A percentile compares a stretch with the other conserved stretches of the same genome.
Evolutionary conservation across 495 filamentous ascomycete genomes (phyloP).

Genomic region (Platismatia glauca): DNA sequence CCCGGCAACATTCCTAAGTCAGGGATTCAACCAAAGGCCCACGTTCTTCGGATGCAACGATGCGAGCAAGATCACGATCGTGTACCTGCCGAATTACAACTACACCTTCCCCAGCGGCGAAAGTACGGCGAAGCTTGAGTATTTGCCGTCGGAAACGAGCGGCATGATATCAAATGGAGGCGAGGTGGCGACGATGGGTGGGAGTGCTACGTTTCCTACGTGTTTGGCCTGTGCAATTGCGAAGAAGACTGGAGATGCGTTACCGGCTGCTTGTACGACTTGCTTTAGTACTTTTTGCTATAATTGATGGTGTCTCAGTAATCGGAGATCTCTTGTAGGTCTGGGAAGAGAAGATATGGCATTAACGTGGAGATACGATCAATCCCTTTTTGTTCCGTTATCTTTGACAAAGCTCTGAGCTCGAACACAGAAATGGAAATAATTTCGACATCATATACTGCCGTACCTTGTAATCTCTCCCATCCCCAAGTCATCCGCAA

Average conservation of each 20-base stretch:
- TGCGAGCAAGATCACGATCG: slow-evolving; percentile 28
- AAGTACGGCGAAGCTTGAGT: slow-evolving; percentile 30
- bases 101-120: slow-evolving; percentile 30
- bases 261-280: slow-evolving; percentile 28
- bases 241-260: slow-evolving; percentile 27
- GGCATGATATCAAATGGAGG: slow-evolving; percentile 36
- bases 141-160: slow-evolving; percentile 30
- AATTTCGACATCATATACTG: too few relatives aligned
- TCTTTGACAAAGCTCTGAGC: too few relatives aligned
- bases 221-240: slow-evolving; percentile 39
- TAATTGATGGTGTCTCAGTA: background rate
- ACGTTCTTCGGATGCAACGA: slow-evolving; percentile 41
- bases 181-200: slow-evolving; percentile 29
- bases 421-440: too few relatives aligned
- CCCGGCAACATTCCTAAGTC: slow-evolving; percentile 26
- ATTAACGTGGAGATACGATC: too few relatives aligned
- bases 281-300: slow-evolving; percentile 37
- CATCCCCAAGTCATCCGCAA: too few relatives aligned
- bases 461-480: too few relatives aligned
- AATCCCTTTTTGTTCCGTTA: too few relatives aligned
- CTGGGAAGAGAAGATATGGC: background rate
- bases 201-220: slow-evolving; percentile 25
- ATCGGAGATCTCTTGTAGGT: background rate
- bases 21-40: slow-evolving; percentile 34
- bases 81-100: slow-evolving; percentile 37